Evolutionary conservation across 257 asterid species (phyloP), one percentile per base, ranked within the genome.

Genomic region (Przewalskia tangutica): DNA sequence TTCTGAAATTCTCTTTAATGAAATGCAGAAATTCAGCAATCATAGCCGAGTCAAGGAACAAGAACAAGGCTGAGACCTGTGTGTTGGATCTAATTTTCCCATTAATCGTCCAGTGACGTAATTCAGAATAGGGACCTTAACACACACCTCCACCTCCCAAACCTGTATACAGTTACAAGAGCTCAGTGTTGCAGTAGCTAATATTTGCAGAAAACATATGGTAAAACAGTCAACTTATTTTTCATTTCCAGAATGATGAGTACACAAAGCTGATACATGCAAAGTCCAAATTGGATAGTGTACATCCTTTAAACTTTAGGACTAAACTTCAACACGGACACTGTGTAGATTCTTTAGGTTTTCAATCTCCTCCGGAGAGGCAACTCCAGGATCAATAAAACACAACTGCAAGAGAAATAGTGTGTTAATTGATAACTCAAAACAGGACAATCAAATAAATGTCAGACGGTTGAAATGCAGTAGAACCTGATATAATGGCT

Each of bases 401-500:
- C 98, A 95, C 76, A 95, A 77, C 99, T 95, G 94, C 73, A 62
- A 83, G 66, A 79, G 68, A 66, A 71, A 68, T 40, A 83, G 38
- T 20, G 53, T 17, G 36, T 65, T 59, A 62, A 36, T 78, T 48
- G 79, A 23, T 7, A 50, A 50, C 62, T 20, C 38, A 73, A 48
- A 7, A 48, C 4, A 20, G 62, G 79, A 73, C 40, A 73, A 7
- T 23, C 13, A 73, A 73, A 23, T 48, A 73, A 73, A 73, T 50
- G 60, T 11, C 2, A 73, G 60, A 48, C 20, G 2, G 44, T 27
- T 7, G 51, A 66, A 82, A 79, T 10, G 62, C 42, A 83, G 59
- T 81, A 81, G 48, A 81, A 95, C 99, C 97, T 93, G 98, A 84
- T 93, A 92, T 64, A 89, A 88, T 17, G 86, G 90, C 89, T 95